Base-by-base conservation (phyloP, 805 yeast species). In the Nakazawaea holstii region DNA sequence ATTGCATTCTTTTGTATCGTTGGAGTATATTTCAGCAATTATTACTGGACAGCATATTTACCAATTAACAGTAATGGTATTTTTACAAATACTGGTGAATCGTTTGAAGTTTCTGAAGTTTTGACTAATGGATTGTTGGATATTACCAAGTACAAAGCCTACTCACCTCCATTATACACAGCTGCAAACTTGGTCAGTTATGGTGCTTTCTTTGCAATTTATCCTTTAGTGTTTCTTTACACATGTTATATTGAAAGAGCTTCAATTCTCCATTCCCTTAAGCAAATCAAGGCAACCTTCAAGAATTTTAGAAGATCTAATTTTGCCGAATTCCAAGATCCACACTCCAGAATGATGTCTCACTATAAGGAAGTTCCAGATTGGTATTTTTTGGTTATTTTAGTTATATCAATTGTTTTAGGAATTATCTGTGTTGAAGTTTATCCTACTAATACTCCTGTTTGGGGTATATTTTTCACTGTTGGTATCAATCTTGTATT, bases 121-220 rank as follows among this genome's bases (percentile, higher is more conserved):
- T 57, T 82, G 39, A 61, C 73, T 43, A 63, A 59, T 3, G 73
- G 71, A 49, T 53, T 59, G 14, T 69, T 82, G 39, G 83, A 80
- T 55, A 51, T 60, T 20, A 59, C 54, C 2, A 74, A 73, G 53
- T 81, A 80, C 57, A 65, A 68, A 47, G 51, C 61, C 14, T 75
- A 79, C 52, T 83, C 86, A 1, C 83, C 85, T 6, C 88, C 89
- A 6, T 83, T 73, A 62, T 80, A 79, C 57, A 59, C 79, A 28
- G 87, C 88, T 3, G 86, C 80, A 2, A 77, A 77, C 58, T 61
- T 81, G 50, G 76, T 82, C 6, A 60, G 71, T 15, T 81, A 80
- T 55, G 85, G 86, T 14, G 73, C 80, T 0, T 73, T 68, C 56
- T 79, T 79, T 59, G 74, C 76, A 31, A 59, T 76, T 43, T 78